These are phyloP conservation scores for Sporisorium reilianum DNA, from an alignment of 1,284 basidiomycete species.

Conservation along the genomic window DNA sequence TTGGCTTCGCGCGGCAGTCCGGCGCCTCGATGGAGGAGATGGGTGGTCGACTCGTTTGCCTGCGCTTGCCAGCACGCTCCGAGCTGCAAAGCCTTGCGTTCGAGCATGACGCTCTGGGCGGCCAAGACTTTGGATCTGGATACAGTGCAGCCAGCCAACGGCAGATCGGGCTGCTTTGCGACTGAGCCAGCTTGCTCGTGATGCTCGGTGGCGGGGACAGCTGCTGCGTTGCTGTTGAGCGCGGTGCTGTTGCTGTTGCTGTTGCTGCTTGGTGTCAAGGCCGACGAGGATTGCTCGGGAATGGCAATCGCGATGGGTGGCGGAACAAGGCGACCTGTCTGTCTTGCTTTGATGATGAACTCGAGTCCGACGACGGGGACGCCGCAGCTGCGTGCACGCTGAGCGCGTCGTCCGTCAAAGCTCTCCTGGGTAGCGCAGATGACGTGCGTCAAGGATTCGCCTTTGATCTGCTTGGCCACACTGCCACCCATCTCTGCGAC, in stretches of 20 bases:
- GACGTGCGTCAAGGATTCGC: slow-evolving; percentile 46
- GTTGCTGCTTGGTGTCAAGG: slow-evolving; percentile 11
- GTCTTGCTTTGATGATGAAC: slow-evolving; percentile 32
- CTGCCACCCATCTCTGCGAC: slow-evolving; percentile 47
- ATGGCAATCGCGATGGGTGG: slow-evolving; percentile 14
- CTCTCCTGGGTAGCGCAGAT: slow-evolving; percentile 40
- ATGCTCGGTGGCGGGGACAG: neutral
- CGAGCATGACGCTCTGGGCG: slow-evolving; percentile 28
- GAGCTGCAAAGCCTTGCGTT: slow-evolving; percentile 44
- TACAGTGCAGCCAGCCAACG: slow-evolving; percentile 33
- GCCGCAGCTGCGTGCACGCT: slow-evolving; percentile 35
- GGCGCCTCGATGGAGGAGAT: slow-evolving; percentile 39
- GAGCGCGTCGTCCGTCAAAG: slow-evolving; percentile 28
- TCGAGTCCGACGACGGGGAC: slow-evolving; percentile 45
- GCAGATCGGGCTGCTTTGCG: slow-evolving; percentile 8
- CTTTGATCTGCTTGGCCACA: slow-evolving; percentile 36
- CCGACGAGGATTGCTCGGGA: slow-evolving; percentile 10
- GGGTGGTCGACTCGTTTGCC: slow-evolving; percentile 24
- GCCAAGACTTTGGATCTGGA: slow-evolving; percentile 34
- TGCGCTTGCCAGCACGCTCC: slow-evolving; percentile 40
- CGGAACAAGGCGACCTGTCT: slow-evolving; percentile 26
- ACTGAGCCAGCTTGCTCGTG: neutral
- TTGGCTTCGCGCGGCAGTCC: slow-evolving; percentile 28
- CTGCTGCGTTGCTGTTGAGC: slow-evolving; percentile 3
- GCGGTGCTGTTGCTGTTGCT: slow-evolving; percentile 15